A percentile compares a stretch with the other conserved stretches of the same genome.
phyloP scores from a whole-genome alignment of 2,329 filamentous ascomycete genomes.

The Sclerotinia minor region DNA sequence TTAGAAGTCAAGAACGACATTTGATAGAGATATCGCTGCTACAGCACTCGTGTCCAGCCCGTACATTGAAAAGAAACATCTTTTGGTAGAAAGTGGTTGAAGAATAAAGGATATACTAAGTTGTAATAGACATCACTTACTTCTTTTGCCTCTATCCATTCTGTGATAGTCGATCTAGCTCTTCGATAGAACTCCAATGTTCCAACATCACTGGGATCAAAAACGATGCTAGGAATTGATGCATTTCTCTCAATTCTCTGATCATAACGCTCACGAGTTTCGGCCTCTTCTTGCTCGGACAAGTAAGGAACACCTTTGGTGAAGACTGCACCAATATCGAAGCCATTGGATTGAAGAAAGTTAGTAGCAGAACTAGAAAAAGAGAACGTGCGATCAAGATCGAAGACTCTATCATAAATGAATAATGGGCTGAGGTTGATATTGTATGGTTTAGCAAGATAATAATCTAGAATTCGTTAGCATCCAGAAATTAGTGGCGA shows the following conservation, averaged over 20 bases:
- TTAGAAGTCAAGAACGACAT: neutral
- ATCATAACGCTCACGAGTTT: slow-evolving; percentile 45
- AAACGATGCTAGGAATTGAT: slow-evolving; percentile 35
- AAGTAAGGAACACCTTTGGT: slow-evolving; percentile 60
- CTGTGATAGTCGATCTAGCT: slow-evolving; percentile 34
- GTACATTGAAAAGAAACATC: neutral
- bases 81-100: neutral
- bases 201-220: slow-evolving; percentile 32
- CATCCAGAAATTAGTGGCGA: neutral
- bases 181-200: slow-evolving; percentile 35
- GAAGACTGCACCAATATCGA: slow-evolving; percentile 58
- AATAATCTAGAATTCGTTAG: slow-evolving; percentile 45
- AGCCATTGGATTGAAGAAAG: slow-evolving; percentile 60
- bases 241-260: slow-evolving; percentile 34
- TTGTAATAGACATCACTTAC: slow-evolving; percentile 24
- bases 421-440: slow-evolving; percentile 59
- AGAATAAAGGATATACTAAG: neutral
- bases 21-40: neutral
- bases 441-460: slow-evolving; percentile 64
- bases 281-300: slow-evolving; percentile 57
- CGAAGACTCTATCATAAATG: slow-evolving; percentile 46
- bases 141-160: slow-evolving; percentile 34
- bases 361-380: slow-evolving; percentile 51
- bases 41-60: neutral
- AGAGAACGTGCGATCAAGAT: slow-evolving; percentile 60